phyloP scores from a whole-genome alignment of 441 rosid species.

The Melastoma candidum region DNA sequence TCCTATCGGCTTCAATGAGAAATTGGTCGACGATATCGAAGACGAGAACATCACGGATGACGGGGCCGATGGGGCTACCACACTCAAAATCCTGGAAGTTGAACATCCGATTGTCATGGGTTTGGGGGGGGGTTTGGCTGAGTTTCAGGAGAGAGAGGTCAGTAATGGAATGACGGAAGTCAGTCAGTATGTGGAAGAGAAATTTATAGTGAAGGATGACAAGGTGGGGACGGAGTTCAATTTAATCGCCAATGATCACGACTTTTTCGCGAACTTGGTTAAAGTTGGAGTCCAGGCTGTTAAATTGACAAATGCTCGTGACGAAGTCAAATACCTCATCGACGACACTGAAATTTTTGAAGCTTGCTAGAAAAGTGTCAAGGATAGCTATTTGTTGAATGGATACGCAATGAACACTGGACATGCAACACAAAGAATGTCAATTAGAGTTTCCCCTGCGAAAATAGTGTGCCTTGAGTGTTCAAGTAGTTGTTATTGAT shows the following conservation, averaged over 20 bases:
- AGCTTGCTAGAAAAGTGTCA: conserved; percentile 94
- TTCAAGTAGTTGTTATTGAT: conserved; percentile 86
- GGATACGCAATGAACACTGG: conserved; percentile 94
- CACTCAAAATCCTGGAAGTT: conserved; percentile 86
- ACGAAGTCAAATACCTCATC: conserved; percentile 91
- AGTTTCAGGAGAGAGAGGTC: conserved; percentile 95
- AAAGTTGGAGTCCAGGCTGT: conserved; percentile 81
- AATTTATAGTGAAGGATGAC: conserved; percentile 89
- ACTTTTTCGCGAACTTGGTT: conserved; percentile 91
- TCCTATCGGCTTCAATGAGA: conserved; percentile 98
- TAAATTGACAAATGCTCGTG: conserved; percentile 81
- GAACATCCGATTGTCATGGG: conserved; percentile 98
- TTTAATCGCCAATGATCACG: conserved; percentile 81
- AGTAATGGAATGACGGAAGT: conserved; percentile 99
- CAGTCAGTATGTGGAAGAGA: conserved; percentile 88
- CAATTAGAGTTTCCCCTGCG: conserved; percentile 74
- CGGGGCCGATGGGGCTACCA: conserved; percentile 49
- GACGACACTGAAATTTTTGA: conserved; percentile 87
- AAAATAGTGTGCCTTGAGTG: conserved; percentile 95
- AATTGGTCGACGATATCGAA: conserved; percentile 95
- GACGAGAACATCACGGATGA: conserved; percentile 93
- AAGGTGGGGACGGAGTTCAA: conserved; percentile 93
- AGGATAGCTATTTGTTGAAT: conserved; percentile 80
- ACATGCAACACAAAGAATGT: conserved; percentile 99
- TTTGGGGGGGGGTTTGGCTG: conserved; percentile 61